Evolutionary conservation across 331 rosid genomes (phyloP).

Genomic region (Spiraea crenata): DNA sequence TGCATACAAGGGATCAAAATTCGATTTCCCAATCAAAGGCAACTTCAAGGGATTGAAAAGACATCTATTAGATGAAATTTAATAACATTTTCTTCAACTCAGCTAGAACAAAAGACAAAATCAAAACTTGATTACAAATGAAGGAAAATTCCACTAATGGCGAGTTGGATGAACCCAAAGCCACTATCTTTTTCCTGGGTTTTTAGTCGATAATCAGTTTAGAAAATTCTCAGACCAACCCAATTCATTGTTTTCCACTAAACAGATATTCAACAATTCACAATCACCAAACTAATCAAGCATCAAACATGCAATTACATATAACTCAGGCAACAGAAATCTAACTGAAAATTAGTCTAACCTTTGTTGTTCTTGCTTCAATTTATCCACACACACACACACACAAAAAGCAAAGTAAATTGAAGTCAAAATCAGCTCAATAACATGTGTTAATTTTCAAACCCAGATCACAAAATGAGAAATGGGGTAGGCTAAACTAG

Average conservation of each 20-base stretch:
- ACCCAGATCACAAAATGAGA: no score
- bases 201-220: not conserved
- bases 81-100: not conserved
- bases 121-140: not conserved
- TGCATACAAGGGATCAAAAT: not conserved
- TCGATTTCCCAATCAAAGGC: not conserved
- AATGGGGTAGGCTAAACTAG: not conserved
- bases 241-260: not conserved
- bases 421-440: not conserved
- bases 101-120: not conserved
- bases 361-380: no score
- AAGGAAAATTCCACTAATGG: not conserved
- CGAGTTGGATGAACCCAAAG: not conserved
- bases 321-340: not conserved
- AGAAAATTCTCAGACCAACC: no score
- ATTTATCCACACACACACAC: no score
- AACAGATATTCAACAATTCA: not conserved
- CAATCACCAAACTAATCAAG: conserved; percentile 8
- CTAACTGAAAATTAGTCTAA: not conserved
- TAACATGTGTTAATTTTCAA: no score
- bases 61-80: not conserved
- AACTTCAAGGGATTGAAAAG: not conserved
- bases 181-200: not conserved
- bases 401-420: not conserved
- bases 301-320: not conserved